Evolutionary conservation across 805 yeast genomes (phyloP), one percentile per base, ranked within the genome.

Genomic region (Saccharomycopsis fodiens): DNA sequence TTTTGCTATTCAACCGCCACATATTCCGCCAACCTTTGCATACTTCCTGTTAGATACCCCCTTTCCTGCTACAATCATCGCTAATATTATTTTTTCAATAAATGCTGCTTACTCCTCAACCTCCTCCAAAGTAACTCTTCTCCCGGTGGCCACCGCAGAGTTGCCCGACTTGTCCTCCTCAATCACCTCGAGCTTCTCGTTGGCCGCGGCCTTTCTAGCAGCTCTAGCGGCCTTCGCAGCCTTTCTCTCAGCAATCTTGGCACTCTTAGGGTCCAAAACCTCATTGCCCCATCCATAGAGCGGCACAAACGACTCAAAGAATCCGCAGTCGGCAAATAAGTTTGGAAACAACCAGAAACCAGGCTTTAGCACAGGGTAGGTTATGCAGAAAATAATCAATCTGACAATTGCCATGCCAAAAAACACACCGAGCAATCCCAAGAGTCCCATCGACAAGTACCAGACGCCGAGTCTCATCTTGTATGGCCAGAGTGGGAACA

Each of bases 341-440:
- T 91, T 91, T 46, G 98, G 98, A 73, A 87, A 91, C 39, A 93
- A 61, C 98, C 98, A 93, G 60, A 93, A 73, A n/a, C 95, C 95
- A 36, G 78, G 78, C 5, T 78, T 75, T 46, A 73, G 66, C 1
- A 75, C 63, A 40, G 81, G 66, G 53, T 74, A 73, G 0, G 88
- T 74, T 42, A 83, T 54, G 21, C 73, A 54, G 56, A 79, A 86
- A 21, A 93, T 59, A 35, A 89, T 69, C 59, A 89, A 68, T 59
- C 98, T 74, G 29, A 91, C 66, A 37, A 93, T 71, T 1, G 97
- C 95, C 55, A 85, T 63, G 17, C 65, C 83, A 54, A 93, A 83
- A 63, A 93, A 82, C 39, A 76, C 66, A 3, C 79, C 88, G 37
- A 93, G 69, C 31, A 91, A 64, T 0, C 85, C 88, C 52, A 93